These are phyloP conservation scores for Rhinocladiella similis DNA, from an alignment of 2,329 filamentous ascomycete species.

Conservation along the genomic window DNA sequence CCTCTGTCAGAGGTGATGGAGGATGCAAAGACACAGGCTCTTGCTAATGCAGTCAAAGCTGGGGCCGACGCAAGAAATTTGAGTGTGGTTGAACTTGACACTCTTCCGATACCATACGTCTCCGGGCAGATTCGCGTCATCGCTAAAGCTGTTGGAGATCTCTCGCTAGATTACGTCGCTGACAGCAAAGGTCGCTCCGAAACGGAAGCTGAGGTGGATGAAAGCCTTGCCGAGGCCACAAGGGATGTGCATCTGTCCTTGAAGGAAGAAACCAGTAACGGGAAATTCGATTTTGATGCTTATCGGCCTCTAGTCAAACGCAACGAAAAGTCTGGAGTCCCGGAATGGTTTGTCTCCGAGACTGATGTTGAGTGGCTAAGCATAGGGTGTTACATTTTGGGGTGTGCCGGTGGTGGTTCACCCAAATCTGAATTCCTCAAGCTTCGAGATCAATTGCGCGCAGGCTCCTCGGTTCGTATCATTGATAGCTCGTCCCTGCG, in stretches of 20 bases:
- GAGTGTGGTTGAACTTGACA: constrained; percentile 37
- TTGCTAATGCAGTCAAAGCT: constrained; percentile 18
- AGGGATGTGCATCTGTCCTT: constrained; percentile 1
- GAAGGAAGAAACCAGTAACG: constrained; percentile 11
- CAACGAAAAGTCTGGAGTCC: constrained; percentile 39
- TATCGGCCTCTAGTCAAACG: constrained; percentile 45
- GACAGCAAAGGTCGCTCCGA: constrained; percentile 18
- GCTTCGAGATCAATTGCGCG: constrained; percentile 34
- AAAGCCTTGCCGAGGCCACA: constrained; percentile 18
- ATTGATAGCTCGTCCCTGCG: constrained; percentile 45
- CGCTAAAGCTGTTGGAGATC: constrained; percentile 42
- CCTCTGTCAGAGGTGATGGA: constrained; percentile 31
- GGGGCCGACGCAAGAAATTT: constrained; percentile 21
- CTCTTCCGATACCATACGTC: constrained; percentile 36
- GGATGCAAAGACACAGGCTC: constrained; percentile 25
- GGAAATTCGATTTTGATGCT: constrained; percentile 32
- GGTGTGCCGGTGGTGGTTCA: constrained; percentile 50
- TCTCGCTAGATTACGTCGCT: constrained; percentile 26
- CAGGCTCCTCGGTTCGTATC: constrained; percentile 40
- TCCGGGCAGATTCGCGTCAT: constrained; percentile 36
- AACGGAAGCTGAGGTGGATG: constrained; percentile 24
- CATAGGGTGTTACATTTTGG: constrained; percentile 50
- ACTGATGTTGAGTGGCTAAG: constrained; percentile 48
- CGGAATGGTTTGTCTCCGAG: constrained; percentile 47
- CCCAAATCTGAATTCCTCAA: constrained; percentile 47